Conservation (phyloP, 306 rosid species). For the Pterocarpus santalinus region DNA sequence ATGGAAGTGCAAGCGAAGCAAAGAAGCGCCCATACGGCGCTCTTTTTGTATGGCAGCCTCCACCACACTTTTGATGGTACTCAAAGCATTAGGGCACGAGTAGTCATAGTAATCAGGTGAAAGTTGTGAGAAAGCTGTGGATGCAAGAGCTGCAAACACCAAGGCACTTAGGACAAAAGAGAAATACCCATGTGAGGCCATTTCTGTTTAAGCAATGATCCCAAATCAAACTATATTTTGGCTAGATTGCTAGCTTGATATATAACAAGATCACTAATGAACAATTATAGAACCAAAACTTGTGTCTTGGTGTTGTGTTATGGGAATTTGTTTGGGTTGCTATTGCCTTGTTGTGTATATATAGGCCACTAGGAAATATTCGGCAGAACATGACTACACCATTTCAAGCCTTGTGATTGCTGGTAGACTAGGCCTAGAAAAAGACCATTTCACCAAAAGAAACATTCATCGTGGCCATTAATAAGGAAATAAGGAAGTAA, state of each 20-base stretch:
- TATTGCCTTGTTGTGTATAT: slow-evolving; percentile 4
- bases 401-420: not conserved
- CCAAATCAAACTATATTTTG: not conserved
- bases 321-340: not conserved
- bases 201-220: too few relatives aligned
- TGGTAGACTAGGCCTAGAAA: not conserved
- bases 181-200: not conserved
- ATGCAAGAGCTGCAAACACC: slow-evolving; percentile 38
- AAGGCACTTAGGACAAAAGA: not conserved
- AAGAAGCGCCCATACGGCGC: slow-evolving; percentile 59
- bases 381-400: not conserved
- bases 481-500: not conserved
- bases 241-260: not conserved
- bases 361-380: not conserved
- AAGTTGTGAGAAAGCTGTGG: slow-evolving; percentile 34
- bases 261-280: not conserved
- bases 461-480: not conserved
- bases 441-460: slow-evolving; percentile 26
- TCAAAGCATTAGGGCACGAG: slow-evolving; percentile 53
- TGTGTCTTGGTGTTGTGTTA: not conserved
- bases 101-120: slow-evolving; percentile 48
- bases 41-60: slow-evolving; percentile 46
- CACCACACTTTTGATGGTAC: slow-evolving; percentile 43
- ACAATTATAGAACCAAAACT: not conserved
- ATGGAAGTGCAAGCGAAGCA: slow-evolving; percentile 61